Conservation (phyloP, 2,329 filamentous ascomycete genomes). For the Fusarium beomiforme region DNA sequence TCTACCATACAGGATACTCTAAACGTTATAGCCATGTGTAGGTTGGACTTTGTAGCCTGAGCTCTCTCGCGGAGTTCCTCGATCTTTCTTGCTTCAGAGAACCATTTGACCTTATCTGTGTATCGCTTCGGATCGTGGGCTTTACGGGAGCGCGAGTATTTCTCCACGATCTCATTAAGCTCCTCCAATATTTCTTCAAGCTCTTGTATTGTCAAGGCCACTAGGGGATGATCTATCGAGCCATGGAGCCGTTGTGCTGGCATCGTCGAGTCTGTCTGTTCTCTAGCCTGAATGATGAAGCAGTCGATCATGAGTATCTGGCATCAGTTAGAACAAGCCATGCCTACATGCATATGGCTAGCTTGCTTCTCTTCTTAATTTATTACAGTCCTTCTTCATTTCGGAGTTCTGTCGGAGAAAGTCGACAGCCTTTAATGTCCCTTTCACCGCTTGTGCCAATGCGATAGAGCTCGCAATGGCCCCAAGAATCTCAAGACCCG, state of each 20-base stretch:
- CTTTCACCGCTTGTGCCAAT: constrained; percentile 6
- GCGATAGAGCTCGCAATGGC: constrained; percentile 24
- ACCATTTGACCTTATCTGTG: constrained; percentile 14
- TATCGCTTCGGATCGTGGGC: neutral
- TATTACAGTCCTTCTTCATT: neutral
- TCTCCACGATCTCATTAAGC: neutral
- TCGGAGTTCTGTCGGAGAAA: neutral
- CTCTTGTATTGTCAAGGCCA: neutral
- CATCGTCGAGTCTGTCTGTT: neutral
- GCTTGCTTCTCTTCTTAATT: neutral
- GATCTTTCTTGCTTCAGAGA: neutral
- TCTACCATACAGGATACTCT: neutral
- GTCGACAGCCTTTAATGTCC: constrained; percentile 12
- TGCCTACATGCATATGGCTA: rapidly evolving
- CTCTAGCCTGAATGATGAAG: constrained; percentile 6
- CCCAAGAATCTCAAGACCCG: constrained; percentile 19
- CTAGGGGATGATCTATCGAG: neutral
- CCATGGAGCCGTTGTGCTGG: neutral
- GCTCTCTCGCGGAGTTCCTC: constrained; percentile 14
- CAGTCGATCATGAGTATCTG: constrained; percentile 16
- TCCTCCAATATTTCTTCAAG: neutral
- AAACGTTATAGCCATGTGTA: neutral
- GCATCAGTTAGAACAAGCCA: rapidly evolving
- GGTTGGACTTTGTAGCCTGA: neutral
- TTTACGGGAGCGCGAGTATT: neutral